Evolutionary conservation across 768 basidiomycete genomes (phyloP), one percentile per base, ranked within the genome.

Genomic region (Gyrodon lividus): DNA sequence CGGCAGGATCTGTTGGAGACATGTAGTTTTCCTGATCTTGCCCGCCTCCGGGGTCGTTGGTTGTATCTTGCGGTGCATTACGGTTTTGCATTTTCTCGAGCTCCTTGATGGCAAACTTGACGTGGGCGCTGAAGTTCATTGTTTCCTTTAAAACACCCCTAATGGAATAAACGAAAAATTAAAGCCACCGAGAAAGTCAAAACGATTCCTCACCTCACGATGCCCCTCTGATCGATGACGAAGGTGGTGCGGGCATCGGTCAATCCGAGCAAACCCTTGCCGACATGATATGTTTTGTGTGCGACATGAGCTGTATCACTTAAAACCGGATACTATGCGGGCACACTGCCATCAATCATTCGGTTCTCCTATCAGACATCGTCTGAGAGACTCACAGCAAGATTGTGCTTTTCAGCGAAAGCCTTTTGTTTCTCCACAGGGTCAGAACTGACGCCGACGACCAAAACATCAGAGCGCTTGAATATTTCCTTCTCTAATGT

Each of bases 381-480:
- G 23, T 20, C 13, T 7, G 31, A 28, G 40, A 17, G 20, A 68
- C 77, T 65, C 61, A 86, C 87, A 4, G 80, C 80, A 51, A 90
- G 69, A 43, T 82, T 79, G 52, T 89, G 61, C 57, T 84, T 82
- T 58, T 88, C 84, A 7, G 83, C 88, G 64, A 92, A 93, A 6
- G 72, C 61, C 67, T 84, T 85, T 69, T 92, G 87, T 58, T 84
- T 84, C 45, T 79, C 77, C 19, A 89, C 82, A 0, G 85, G 63
- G 64, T 93, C 88, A 17, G 80, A 74, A 61, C 86, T 87, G 55
- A 94, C 74, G 8, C 92, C 92, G 31, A 94, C 72, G 30, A 94
- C 75, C 40, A 79, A 72, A 30, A 88, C 77, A 30, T 83, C 81
- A 26, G 75, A 79, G 37, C 78, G 71, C 62, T 84, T 81, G 69